Evolutionary conservation across 225 moss, liverwort and hornwort species (phyloP).

Genomic region (Bryum argenteum): DNA sequence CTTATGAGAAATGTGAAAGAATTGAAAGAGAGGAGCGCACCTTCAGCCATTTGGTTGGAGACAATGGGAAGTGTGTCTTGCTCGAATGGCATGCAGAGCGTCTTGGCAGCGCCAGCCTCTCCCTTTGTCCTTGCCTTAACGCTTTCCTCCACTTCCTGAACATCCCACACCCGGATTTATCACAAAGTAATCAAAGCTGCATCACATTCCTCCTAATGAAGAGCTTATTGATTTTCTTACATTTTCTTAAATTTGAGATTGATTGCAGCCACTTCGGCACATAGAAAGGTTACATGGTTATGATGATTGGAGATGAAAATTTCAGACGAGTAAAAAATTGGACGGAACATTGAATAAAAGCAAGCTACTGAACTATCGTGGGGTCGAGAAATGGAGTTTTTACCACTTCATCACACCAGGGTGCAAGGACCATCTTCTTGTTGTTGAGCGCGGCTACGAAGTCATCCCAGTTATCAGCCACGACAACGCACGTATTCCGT

Average conservation of each 20-base stretch:
- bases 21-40: constrained; percentile 18
- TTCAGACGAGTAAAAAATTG: no score
- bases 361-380: no score
- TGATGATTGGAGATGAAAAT: no score
- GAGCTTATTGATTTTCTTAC: no score
- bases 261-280: no score
- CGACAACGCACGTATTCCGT: constrained; percentile 58
- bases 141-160: constrained; percentile 81
- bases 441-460: constrained; percentile 73
- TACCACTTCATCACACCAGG: constrained; percentile 96
- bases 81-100: constrained; percentile 92
- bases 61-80: constrained; percentile 77
- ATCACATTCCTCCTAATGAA: no score
- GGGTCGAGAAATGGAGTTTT: not conserved
- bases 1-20: no score
- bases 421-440: constrained; percentile 93
- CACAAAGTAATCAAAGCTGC: not conserved
- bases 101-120: constrained; percentile 88
- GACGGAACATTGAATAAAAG: not conserved
- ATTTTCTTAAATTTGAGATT: no score
- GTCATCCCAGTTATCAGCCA: constrained; percentile 70
- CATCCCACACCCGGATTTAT: not conserved
- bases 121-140: constrained; percentile 84
- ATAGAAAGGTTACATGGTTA: no score
- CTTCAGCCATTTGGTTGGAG: constrained; percentile 46